Percentiles rank a stretch among this genome's conserved stretches.
Conservation (phyloP, 805 yeast genomes). For the Starmerella stigmatis region DNA sequence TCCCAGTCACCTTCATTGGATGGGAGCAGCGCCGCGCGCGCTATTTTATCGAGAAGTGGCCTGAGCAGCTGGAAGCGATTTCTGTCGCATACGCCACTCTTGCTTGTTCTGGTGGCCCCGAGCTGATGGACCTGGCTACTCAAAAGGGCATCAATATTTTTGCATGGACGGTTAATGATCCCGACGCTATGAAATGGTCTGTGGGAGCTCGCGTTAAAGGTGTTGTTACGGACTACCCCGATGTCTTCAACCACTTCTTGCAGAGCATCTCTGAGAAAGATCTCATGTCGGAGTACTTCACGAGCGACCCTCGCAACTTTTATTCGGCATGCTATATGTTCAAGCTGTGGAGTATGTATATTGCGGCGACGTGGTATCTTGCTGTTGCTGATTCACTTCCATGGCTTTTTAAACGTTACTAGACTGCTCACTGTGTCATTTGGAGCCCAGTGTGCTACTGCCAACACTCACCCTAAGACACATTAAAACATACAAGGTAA, state of each 20-base stretch:
- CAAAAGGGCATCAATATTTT: conserved; percentile 33
- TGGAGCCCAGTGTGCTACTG: not conserved
- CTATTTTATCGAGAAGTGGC: conserved; percentile 29
- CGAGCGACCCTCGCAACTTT: conserved; percentile 23
- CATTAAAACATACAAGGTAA: too few relatives aligned
- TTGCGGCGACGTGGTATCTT: conserved; percentile 20
- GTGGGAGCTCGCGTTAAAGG: conserved; percentile 32
- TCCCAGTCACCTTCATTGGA: conserved; percentile 33
- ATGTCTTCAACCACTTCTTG: conserved; percentile 21
- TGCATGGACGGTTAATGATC: conserved; percentile 45
- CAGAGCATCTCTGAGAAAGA: conserved; percentile 23
- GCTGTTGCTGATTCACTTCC: conserved; percentile 22
- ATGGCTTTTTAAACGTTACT: conserved; percentile 20
- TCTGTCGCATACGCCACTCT: conserved; percentile 38
- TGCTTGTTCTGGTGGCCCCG: conserved; percentile 37
- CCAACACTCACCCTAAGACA: not conserved
- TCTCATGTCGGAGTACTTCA: conserved; percentile 24
- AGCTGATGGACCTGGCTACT: conserved; percentile 30
- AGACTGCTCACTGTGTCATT: not conserved
- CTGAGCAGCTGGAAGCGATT: conserved; percentile 47
- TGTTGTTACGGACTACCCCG: conserved; percentile 37
- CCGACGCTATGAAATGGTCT: conserved; percentile 33
- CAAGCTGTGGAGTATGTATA: conserved; percentile 22
- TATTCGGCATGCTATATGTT: conserved; percentile 18
- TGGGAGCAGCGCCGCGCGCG: conserved; percentile 32